Percentiles rank a stretch among this genome's conserved stretches.
phyloP scores from a whole-genome alignment of 2,329 filamentous ascomycete species.

The Aureobasidium sp. region DNA sequence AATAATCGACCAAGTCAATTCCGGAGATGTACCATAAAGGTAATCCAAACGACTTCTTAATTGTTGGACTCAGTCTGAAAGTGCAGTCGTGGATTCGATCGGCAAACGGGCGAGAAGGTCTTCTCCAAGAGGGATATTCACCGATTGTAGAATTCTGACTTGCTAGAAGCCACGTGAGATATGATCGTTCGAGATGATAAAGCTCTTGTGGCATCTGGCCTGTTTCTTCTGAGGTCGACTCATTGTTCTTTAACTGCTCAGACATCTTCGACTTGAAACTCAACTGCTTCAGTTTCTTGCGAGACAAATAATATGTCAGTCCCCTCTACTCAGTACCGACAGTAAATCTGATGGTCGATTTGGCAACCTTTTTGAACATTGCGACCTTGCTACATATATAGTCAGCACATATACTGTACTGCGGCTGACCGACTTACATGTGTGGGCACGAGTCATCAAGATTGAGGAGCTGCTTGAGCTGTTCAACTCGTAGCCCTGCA shows the following conservation, averaged over 20 bases:
- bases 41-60: too few species aligned
- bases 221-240: neutral
- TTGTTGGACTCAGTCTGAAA: neutral
- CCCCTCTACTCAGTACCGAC: neutral
- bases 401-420: neutral
- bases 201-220: neutral
- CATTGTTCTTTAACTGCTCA: neutral
- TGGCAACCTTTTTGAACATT: neutral
- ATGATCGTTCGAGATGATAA: neutral
- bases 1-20: too few species aligned
- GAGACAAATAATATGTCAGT: neutral
- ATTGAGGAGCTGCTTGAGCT: neutral
- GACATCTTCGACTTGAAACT: neutral
- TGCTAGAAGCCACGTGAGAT: neutral
- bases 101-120: neutral
- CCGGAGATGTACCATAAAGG: too few species aligned
- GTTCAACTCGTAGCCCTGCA: neutral
- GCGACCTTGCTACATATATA: neutral
- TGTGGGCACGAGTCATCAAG: neutral
- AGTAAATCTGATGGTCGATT: neutral
- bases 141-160: too few species aligned
- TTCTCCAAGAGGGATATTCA: too few species aligned
- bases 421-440: neutral
- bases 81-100: neutral
- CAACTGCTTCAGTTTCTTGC: neutral